phyloP scores from a whole-genome alignment of 2,329 filamentous ascomycete species.

The Pestalotiopsis sp. region DNA sequence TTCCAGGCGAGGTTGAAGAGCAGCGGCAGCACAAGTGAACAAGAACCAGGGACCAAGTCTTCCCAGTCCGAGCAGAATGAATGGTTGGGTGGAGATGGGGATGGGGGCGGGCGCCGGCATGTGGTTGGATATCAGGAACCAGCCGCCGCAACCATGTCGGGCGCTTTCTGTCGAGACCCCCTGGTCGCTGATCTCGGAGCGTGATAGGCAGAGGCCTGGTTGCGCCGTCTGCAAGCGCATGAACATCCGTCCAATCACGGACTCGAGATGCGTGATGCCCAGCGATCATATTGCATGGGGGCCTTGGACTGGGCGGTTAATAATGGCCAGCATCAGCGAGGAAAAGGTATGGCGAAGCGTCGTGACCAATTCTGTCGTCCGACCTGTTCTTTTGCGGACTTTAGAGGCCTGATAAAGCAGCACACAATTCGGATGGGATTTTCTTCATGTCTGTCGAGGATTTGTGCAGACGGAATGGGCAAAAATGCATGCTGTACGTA shows the following conservation, averaged over 20 bases:
- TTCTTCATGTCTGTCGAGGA: too few species aligned
- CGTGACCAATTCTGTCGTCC: not conserved
- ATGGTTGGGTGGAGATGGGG: conserved; percentile 27
- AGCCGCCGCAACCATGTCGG: conserved; percentile 29
- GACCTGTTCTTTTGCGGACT: not conserved
- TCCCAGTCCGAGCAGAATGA: conserved; percentile 18
- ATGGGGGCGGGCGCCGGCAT: conserved; percentile 23
- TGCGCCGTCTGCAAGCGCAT: conserved; percentile 26
- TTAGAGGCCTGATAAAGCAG: too few species aligned
- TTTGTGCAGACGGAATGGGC: too few species aligned
- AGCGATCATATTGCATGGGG: conserved; percentile 41
- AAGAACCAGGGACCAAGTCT: conserved; percentile 20
- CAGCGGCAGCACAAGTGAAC: conserved; percentile 3
- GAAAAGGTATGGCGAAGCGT: conserved; percentile 30
- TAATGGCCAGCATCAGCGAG: too few species aligned
- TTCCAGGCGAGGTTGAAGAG: conserved; percentile 26
- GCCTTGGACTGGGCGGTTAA: conserved; percentile 42
- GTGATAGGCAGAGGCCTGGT: conserved; percentile 35
- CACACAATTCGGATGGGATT: too few species aligned
- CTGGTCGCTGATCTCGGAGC: conserved; percentile 30
- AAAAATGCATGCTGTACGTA: too few species aligned
- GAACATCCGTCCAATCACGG: conserved; percentile 41
- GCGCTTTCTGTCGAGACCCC: conserved; percentile 22
- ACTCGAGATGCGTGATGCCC: conserved; percentile 39
- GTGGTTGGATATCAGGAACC: conserved; percentile 30